These are phyloP conservation scores for Aspergillus cejpii DNA, from an alignment of 2,329 filamentous ascomycete species.

Conservation along the genomic window DNA sequence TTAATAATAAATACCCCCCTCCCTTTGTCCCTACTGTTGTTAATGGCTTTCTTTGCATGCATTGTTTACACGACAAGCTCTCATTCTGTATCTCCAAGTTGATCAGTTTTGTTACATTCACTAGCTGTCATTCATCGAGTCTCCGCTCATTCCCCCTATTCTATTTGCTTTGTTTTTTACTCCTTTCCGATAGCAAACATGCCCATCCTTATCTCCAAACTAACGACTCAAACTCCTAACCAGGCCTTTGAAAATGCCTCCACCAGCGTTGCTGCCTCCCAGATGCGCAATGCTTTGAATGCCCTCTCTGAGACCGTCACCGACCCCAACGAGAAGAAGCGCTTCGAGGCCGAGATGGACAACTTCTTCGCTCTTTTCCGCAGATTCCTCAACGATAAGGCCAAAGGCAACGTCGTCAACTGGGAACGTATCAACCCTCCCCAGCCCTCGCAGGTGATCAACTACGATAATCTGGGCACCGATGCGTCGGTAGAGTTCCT, in stretches of 20 bases:
- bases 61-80: neutral
- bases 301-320: conserved; percentile 82
- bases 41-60: neutral
- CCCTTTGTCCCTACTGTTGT: neutral
- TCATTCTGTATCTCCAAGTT: neutral
- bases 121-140: neutral
- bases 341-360: conserved; percentile 99
- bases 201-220: neutral
- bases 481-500: conserved; percentile 88
- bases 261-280: conserved; percentile 92
- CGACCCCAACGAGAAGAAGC: conserved; percentile 65
- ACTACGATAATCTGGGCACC: conserved; percentile 86
- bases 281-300: conserved; percentile 98
- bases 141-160: neutral
- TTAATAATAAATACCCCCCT: neutral
- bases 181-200: neutral
- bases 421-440: conserved; percentile 97
- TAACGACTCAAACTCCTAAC: neutral
- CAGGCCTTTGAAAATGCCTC: conserved; percentile 99
- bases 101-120: neutral
- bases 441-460: conserved; percentile 85
- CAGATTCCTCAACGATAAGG: conserved; percentile 96
- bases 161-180: neutral
- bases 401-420: conserved; percentile 91
- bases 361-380: conserved; percentile 99